These are phyloP conservation scores for Globisporangium rhizosaccharum DNA, from an alignment of 352 stramenopile species.

Conservation along the genomic window DNA sequence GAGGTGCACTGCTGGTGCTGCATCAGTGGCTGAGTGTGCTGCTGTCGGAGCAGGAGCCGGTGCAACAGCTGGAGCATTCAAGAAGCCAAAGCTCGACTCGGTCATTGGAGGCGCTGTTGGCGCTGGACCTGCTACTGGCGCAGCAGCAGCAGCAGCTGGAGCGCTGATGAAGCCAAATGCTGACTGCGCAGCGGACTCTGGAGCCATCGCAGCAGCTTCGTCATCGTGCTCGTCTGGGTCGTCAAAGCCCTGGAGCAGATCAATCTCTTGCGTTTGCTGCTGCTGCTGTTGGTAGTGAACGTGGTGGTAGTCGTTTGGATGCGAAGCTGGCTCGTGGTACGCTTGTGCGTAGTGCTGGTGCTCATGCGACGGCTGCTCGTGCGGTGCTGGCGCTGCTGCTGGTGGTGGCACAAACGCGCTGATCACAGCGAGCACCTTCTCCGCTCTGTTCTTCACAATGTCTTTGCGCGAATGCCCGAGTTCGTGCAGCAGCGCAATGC, in stretches of 20 bases:
- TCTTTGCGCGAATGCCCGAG: conserved; percentile 67
- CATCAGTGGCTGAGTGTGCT: not conserved
- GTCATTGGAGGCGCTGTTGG: conserved; percentile 25
- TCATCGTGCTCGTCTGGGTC: conserved; percentile 2
- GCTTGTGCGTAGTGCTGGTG: not conserved
- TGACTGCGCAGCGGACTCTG: conserved; percentile 13
- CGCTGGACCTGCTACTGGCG: not conserved
- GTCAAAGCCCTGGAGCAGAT: conserved; percentile 15
- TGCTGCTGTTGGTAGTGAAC: not conserved
- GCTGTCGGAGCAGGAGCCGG: not conserved
- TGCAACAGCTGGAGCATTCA: conserved; percentile 16
- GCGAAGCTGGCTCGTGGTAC: conserved; percentile 5
- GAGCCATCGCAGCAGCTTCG: not conserved
- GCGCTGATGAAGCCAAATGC: conserved; percentile 34
- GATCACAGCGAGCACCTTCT: conserved; percentile 53
- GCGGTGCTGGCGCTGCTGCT: conserved; percentile 5
- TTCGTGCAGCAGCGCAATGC: conserved; percentile 41
- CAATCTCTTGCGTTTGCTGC: conserved; percentile 7
- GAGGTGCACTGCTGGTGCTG: conserved; percentile 3
- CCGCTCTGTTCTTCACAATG: conserved; percentile 62
- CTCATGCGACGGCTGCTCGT: conserved; percentile 2
- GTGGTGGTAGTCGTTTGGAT: not conserved
- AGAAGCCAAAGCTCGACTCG: conserved; percentile 30
- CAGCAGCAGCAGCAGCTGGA: conserved; percentile 4
- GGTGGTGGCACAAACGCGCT: conserved; percentile 21